phyloP scores from a whole-genome alignment of 495 filamentous ascomycete genomes.

The Baudoinia panamericana region DNA sequence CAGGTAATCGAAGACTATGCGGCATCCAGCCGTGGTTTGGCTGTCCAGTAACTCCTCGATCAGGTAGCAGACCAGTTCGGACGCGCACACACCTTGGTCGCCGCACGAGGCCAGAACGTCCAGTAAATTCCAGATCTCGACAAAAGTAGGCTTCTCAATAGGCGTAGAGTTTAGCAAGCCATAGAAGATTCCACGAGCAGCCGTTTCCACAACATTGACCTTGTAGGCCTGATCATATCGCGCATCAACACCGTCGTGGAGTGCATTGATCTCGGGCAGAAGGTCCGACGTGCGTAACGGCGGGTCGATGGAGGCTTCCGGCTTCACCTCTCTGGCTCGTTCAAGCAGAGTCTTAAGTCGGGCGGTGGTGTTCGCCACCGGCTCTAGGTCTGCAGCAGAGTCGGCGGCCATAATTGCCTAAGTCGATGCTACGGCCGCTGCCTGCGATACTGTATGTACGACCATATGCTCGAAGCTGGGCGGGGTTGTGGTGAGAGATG shows the following conservation, averaged over 20 bases:
- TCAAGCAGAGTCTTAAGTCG: slow-evolving; percentile 47
- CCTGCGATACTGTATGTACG: too few species aligned
- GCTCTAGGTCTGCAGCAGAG: slow-evolving; percentile 5
- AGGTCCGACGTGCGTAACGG: slow-evolving; percentile 55
- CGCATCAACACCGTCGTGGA: slow-evolving; percentile 25
- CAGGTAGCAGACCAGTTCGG: slow-evolving; percentile 72
- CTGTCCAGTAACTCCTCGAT: slow-evolving; percentile 93
- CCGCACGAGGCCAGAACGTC: slow-evolving; percentile 80
- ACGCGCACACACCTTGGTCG: slow-evolving; percentile 75
- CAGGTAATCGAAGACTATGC: slow-evolving; percentile 81
- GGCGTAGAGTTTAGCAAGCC: slow-evolving; percentile 24
- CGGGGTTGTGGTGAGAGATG: too few species aligned
- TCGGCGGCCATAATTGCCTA: slow-evolving; percentile 11
- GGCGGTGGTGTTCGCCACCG: slow-evolving; percentile 5
- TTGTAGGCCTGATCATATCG: slow-evolving; percentile 17
- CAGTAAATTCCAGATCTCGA: slow-evolving; percentile 80
- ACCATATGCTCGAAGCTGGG: too few species aligned
- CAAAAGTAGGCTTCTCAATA: slow-evolving; percentile 62
- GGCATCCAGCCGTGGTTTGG: slow-evolving; percentile 81
- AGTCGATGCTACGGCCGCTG: too few species aligned
- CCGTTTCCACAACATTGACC: slow-evolving; percentile 57
- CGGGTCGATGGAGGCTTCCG: slow-evolving; percentile 57
- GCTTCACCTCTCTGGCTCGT: slow-evolving; percentile 52
- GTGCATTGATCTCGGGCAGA: slow-evolving; percentile 27
- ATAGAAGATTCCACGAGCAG: slow-evolving; percentile 66